Conservation (phyloP, 768 basidiomycete genomes). For the Suillus ampliporus region DNA sequence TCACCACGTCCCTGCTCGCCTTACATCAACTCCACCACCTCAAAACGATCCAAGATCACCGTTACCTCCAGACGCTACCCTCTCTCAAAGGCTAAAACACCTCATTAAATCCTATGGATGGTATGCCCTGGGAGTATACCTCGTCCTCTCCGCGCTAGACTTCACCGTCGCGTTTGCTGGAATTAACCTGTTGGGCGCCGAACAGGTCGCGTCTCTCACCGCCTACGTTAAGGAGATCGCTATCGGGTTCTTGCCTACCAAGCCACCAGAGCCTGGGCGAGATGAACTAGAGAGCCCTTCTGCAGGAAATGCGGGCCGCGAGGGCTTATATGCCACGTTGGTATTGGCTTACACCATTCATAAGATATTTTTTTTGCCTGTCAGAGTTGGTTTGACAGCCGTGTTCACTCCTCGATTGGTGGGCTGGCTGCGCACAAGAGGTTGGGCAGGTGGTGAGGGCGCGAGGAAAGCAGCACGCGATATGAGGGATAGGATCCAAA, state of each 20-base stretch:
- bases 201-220: slow-evolving; percentile 79
- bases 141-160: slow-evolving; percentile 74
- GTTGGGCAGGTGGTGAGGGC: slow-evolving; percentile 83
- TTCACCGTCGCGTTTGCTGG: slow-evolving; percentile 84
- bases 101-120: slow-evolving; percentile 94
- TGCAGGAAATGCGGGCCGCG: slow-evolving; percentile 50
- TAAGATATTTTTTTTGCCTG: slow-evolving; percentile 90
- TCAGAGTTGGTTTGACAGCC: slow-evolving; percentile 89
- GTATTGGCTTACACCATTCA: slow-evolving; percentile 94
- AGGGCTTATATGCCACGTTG: slow-evolving; percentile 90
- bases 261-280: slow-evolving; percentile 67
- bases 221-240: slow-evolving; percentile 58
- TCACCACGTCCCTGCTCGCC: slow-evolving; percentile 53
- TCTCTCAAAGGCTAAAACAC: slow-evolving; percentile 76
- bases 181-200: slow-evolving; percentile 88
- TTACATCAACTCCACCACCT: slow-evolving; percentile 40
- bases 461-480: slow-evolving; percentile 63
- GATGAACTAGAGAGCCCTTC: slow-evolving; percentile 62
- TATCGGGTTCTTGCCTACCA: slow-evolving; percentile 50
- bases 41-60: slow-evolving; percentile 17
- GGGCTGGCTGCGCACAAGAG: slow-evolving; percentile 76
- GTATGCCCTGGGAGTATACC: slow-evolving; percentile 94
- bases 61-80: slow-evolving; percentile 55
- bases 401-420: slow-evolving; percentile 87
- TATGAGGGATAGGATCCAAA: slow-evolving; percentile 41